Evolutionary conservation across 352 stramenopile genomes (phyloP).

Genomic region (Pythium utonaiense): DNA sequence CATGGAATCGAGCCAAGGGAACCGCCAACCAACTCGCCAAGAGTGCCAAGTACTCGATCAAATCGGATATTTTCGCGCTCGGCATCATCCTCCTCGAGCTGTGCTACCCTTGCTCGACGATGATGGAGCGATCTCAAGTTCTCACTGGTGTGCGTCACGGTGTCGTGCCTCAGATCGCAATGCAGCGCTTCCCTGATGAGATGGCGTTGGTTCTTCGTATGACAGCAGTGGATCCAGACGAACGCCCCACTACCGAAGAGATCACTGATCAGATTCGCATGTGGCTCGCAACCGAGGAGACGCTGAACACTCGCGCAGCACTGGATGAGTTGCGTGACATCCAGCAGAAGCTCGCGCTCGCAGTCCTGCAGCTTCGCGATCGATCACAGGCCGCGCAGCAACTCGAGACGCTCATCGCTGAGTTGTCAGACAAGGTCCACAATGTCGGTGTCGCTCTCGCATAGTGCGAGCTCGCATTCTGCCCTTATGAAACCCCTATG

Average conservation of each 20-base stretch:
- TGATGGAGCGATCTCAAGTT: constrained; percentile 86
- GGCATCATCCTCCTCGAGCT: constrained; percentile 83
- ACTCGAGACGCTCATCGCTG: constrained; percentile 54
- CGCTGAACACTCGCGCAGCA: constrained; percentile 38
- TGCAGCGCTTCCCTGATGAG: constrained; percentile 59
- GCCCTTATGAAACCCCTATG: neutral
- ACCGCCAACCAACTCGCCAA: constrained; percentile 41
- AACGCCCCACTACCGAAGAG: constrained; percentile 53
- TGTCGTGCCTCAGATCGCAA: constrained; percentile 64
- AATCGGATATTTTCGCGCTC: constrained; percentile 84
- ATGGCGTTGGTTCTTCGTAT: constrained; percentile 75
- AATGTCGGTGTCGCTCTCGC: constrained; percentile 53
- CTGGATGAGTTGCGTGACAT: constrained; percentile 66
- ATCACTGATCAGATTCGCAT: constrained; percentile 52
- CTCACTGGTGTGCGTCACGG: constrained; percentile 73
- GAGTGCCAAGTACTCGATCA: constrained; percentile 74
- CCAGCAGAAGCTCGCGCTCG: constrained; percentile 47
- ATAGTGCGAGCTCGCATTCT: constrained; percentile 17
- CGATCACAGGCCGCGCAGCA: constrained; percentile 56
- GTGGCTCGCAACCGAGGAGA: constrained; percentile 36
- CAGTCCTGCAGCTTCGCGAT: constrained; percentile 54
- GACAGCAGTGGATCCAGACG: constrained; percentile 66
- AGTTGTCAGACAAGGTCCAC: constrained; percentile 72
- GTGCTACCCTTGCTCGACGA: constrained; percentile 77
- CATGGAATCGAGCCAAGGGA: constrained; percentile 41